Base-by-base conservation (phyloP, 345 rosid species). In the Bruguiera gymnorhiza region DNA sequence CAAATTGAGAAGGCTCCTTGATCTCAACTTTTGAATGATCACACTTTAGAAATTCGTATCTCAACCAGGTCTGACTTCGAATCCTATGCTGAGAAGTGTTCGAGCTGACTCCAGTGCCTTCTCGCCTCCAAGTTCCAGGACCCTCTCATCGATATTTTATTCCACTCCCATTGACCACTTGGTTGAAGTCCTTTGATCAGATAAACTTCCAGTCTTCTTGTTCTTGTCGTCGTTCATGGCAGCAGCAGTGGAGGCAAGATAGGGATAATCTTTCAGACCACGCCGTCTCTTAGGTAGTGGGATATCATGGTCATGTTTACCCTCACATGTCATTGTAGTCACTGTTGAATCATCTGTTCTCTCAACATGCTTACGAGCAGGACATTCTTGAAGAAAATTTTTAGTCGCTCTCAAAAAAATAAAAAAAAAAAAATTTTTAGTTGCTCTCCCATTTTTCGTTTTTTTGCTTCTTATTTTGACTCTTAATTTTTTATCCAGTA, bases 231-330 rank as follows among this genome's bases (percentile, higher is more conserved):
- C 4, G 3, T 30, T 30, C 31, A 1, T 13, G 23, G 23, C 3
- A n/a, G 57, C 29, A 30, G 56, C 5, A 5, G 72, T n/a, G 57
- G 63, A 30, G 55, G 29, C 27, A 24, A 0, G 20, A 19, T 21
- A 19, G 5, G 55, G 64, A 29, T 21, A 13, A 56, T 27, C 43
- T 68, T 68, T 36, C 3, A 68, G 62, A 50, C 24, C n/a, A 1
- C 68, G 62, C 24, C 18, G 59, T 34, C 55, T 76, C 69, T 53
- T 76, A 23, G 73, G 52, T 19, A 37, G 52, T 24, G 79, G 75
- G 60, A 71, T 48, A 15, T 62, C 79, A 50, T 76, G 75, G 30
- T 76, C 58, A 43, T 76, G 79, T 56, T 61, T 66, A 24, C 79
- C 75, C 37, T 46, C 60, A 13, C 70, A 76, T 19, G 72, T 71